Evolutionary conservation across 2,329 filamentous ascomycete genomes (phyloP), one percentile per base, ranked within the genome.

Genomic region (Apiospora marii): DNA sequence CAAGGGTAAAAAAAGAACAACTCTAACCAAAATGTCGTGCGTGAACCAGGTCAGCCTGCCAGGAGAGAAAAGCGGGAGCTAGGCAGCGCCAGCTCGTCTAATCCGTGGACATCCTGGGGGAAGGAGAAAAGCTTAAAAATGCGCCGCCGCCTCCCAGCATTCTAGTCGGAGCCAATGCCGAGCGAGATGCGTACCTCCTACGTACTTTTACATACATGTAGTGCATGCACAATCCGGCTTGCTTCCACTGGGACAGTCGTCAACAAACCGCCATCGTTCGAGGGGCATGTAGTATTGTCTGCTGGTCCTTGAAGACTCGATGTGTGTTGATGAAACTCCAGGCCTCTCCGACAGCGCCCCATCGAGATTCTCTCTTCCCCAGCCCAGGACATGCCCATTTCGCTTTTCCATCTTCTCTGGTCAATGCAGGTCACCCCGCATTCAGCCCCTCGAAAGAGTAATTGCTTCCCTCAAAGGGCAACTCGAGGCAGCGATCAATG

Each of bases 41-140:
- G 51, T 34, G 27, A 58, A 58, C 51, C 51, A 41, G 58, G 58
- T 37, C 34, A 14, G 34, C 7, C 58, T 64, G 34, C 7, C 53
- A 61, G 58, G 34, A 41, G 34, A 41, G 34, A n/a, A n/a, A 22
- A 22, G 34, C 58, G 58, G 58, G 58, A 64, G 41, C 58, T 64
- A 64, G 58, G 10, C 34, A 64, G 58, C 34, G 58, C 58, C 58
- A 64, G 19, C 34, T n/a, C 19, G 19, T n/a, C 34, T 61, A 37
- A 61, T 61, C 53, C 53, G 34, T 37, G 19, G 4, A 10, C 22
- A 7, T 6, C 7, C 46, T 49, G 19, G n/a, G 6, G 46, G 22
- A 34, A 10, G 24, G 10, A 51, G n/a, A 61, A 58, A 61, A 61
- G 53, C 53, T 61, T 61, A 61, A 61, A 48, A 61, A 61, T 61